Evolutionary conservation across 495 filamentous ascomycete genomes (phyloP).

Genomic region (Parmelia sp.): DNA sequence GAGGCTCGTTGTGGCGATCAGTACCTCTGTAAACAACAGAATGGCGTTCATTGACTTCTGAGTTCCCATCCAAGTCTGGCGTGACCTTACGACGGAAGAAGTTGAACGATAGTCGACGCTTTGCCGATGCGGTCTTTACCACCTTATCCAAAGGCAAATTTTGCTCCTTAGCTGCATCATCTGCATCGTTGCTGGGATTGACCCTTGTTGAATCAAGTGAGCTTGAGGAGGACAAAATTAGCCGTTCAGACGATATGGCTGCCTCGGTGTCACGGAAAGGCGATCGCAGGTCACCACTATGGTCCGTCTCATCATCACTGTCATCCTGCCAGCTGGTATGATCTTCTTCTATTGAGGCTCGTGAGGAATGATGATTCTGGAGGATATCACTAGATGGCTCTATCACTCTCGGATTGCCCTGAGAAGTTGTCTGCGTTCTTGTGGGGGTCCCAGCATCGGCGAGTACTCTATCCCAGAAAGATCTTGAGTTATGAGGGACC

Average conservation of each 20-base stretch:
- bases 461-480: slow-evolving; percentile 23
- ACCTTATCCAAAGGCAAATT: neutral
- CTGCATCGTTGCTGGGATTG: neutral
- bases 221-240: neutral
- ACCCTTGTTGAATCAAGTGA: slow-evolving; percentile 1
- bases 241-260: neutral
- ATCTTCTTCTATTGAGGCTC: slow-evolving; percentile 15
- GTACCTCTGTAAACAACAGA: slow-evolving; percentile 9
- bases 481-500: slow-evolving; percentile 21
- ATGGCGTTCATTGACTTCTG: neutral
- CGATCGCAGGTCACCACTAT: neutral
- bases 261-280: slow-evolving; percentile 9
- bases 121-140: neutral
- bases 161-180: neutral
- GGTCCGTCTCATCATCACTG: neutral
- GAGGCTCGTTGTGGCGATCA: slow-evolving; percentile 17
- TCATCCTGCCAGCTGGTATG: neutral
- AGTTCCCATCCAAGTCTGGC: slow-evolving; percentile 2
- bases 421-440: slow-evolving; percentile 13
- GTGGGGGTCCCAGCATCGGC: slow-evolving; percentile 21
- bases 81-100: slow-evolving; percentile 6
- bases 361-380: slow-evolving; percentile 14
- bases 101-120: slow-evolving; percentile 15
- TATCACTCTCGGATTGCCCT: slow-evolving; percentile 14
- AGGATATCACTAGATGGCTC: slow-evolving; percentile 17